These are phyloP conservation scores for Trametes cingulata DNA, from an alignment of 768 basidiomycete genomes.

Conservation along the genomic window DNA sequence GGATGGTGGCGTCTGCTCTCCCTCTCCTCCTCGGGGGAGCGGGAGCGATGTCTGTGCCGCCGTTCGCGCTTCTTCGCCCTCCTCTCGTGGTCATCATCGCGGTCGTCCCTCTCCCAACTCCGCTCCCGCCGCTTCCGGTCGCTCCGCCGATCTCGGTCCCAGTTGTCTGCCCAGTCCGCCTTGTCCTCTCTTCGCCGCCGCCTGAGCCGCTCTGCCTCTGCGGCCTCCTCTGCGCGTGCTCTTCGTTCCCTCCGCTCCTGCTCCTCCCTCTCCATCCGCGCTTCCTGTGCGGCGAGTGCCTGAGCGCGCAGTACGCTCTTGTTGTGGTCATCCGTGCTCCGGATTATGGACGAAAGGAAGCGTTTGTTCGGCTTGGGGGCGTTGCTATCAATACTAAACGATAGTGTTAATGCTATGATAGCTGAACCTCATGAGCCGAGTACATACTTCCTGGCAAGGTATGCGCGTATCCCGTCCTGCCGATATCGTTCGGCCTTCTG, in stretches of 20 bases:
- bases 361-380: constrained; percentile 83
- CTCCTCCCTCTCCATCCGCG: constrained; percentile 68
- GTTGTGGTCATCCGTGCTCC: constrained; percentile 95
- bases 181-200: constrained; percentile 36
- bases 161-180: constrained; percentile 37
- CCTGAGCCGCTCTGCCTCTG: constrained; percentile 60
- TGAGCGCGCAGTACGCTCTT: constrained; percentile 76
- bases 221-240: constrained; percentile 75
- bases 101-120: constrained; percentile 48
- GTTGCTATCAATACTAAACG: constrained; percentile 60
- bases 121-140: constrained; percentile 47
- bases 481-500: constrained; percentile 82
- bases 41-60: constrained; percentile 28
- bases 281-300: constrained; percentile 69
- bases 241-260: constrained; percentile 61
- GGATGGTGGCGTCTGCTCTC: constrained; percentile 10
- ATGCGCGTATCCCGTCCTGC: constrained; percentile 77
- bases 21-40: constrained; percentile 29
- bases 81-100: constrained; percentile 34
- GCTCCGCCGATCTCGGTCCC: constrained; percentile 51
- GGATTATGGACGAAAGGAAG: constrained; percentile 82
- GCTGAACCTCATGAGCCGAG: not conserved
- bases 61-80: constrained; percentile 32
- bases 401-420: not conserved
- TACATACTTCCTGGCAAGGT: constrained; percentile 47